Evolutionary conservation across 2,329 filamentous ascomycete genomes (phyloP).

Genomic region (Nemania bipapillata): DNA sequence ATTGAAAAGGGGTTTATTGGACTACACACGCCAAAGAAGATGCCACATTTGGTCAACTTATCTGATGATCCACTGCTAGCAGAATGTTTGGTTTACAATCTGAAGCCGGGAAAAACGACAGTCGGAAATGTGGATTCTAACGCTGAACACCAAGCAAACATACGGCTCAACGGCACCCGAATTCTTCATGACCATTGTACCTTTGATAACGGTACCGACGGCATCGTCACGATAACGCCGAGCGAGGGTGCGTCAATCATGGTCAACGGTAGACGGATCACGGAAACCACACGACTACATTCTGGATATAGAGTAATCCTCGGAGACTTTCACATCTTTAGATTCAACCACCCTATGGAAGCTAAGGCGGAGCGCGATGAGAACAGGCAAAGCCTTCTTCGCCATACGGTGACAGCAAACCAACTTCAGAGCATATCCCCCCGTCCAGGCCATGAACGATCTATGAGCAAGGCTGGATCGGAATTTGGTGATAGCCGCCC

Average conservation of each 20-base stretch:
- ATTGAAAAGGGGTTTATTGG: slow-evolving; percentile 99
- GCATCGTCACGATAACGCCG: slow-evolving; percentile 89
- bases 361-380: slow-evolving; percentile 91
- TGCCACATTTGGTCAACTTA: slow-evolving; percentile 97
- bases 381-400: slow-evolving; percentile 82
- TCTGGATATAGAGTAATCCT: slow-evolving; percentile 95
- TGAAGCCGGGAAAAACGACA: slow-evolving; percentile 93
- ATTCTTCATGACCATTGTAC: slow-evolving; percentile 92
- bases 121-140: slow-evolving; percentile 94
- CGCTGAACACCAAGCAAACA: slow-evolving; percentile 79
- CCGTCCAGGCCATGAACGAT: slow-evolving; percentile 78
- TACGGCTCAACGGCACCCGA: slow-evolving; percentile 90
- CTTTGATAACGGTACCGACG: slow-evolving; percentile 88
- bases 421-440: slow-evolving; percentile 66
- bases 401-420: slow-evolving; percentile 78
- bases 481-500: slow-evolving; percentile 82
- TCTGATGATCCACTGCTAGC: slow-evolving; percentile 94
- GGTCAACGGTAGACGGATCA: slow-evolving; percentile 93
- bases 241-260: slow-evolving; percentile 94
- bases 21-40: slow-evolving; percentile 95
- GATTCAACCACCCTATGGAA: slow-evolving; percentile 98
- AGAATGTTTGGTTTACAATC: slow-evolving; percentile 96
- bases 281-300: slow-evolving; percentile 84
- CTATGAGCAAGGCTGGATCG: slow-evolving; percentile 80
- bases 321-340: slow-evolving; percentile 97